Conservation (phyloP, 257 asterid species). For the Capsicum baccatum region DNA sequence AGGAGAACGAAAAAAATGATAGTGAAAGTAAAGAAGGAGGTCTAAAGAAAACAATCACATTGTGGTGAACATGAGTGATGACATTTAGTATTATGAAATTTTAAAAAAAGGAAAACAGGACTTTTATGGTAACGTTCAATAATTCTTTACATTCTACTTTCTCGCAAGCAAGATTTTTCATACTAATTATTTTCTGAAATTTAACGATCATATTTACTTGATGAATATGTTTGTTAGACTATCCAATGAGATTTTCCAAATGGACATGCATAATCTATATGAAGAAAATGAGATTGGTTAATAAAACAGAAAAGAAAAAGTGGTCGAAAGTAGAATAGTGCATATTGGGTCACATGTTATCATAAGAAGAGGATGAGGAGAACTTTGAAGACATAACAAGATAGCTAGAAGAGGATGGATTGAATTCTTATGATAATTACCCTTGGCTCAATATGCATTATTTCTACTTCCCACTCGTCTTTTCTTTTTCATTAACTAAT, state of each 20-base stretch:
- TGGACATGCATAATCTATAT: neutral
- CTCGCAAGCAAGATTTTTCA: neutral
- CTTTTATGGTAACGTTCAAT: neutral
- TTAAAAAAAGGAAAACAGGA: neutral
- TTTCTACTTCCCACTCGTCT: no score
- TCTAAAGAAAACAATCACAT: neutral
- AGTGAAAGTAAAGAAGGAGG: neutral
- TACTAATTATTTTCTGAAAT: neutral
- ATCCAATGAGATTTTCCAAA: neutral
- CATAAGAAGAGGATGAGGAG: neutral
- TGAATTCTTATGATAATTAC: no score
- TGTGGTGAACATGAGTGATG: neutral
- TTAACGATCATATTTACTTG: neutral
- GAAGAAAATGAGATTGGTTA: neutral
- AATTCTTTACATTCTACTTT: neutral
- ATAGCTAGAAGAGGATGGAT: neutral
- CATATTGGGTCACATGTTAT: neutral
- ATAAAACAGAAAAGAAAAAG: neutral
- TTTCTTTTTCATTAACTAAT: no score
- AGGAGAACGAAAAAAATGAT: neutral
- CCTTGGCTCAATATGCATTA: no score
- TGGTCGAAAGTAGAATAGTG: neutral
- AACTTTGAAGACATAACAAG: neutral
- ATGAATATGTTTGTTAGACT: neutral
- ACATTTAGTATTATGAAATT: neutral